Conservation (phyloP, 371 early-diverging fungal species). For the Blastocladiella emersonii region DNA sequence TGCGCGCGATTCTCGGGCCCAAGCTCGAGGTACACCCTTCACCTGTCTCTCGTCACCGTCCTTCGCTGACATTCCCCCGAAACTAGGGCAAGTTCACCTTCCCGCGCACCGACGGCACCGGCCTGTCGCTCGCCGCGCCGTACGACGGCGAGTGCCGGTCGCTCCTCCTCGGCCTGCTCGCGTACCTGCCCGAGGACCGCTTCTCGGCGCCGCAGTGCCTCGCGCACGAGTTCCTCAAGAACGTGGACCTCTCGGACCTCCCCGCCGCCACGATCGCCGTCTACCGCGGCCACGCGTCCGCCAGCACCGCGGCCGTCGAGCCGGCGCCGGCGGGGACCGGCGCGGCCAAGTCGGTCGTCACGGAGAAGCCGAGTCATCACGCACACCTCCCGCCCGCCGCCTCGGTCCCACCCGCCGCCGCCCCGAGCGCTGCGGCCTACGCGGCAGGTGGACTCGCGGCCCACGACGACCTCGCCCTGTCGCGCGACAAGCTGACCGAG, state of each 20-base stretch:
- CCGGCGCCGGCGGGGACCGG: too few species aligned
- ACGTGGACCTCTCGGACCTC: background rate
- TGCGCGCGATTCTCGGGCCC: slow-evolving; percentile 2
- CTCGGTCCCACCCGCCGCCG: background rate
- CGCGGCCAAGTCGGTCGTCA: too few species aligned
- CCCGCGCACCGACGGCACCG: background rate
- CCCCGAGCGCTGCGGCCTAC: background rate
- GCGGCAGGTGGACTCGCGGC: too few species aligned
- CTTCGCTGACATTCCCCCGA: background rate
- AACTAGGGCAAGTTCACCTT: slow-evolving; percentile 1
- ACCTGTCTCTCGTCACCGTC: background rate
- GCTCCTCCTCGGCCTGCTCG: background rate
- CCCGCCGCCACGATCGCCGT: background rate
- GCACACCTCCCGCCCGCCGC: background rate
- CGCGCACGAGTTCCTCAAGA: background rate
- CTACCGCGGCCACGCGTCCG: background rate
- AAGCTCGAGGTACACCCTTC: background rate
- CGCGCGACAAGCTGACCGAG: background rate
- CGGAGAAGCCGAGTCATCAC: too few species aligned
- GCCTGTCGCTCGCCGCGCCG: background rate
- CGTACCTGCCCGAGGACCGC: slow-evolving; percentile 1
- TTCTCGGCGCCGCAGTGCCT: background rate
- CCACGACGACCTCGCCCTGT: background rate
- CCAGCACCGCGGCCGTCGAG: too few species aligned
- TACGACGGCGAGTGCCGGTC: background rate